Evolutionary conservation across 2,329 filamentous ascomycete species (phyloP), one percentile per base, ranked within the genome.

Genomic region (Apiospora sp.): DNA sequence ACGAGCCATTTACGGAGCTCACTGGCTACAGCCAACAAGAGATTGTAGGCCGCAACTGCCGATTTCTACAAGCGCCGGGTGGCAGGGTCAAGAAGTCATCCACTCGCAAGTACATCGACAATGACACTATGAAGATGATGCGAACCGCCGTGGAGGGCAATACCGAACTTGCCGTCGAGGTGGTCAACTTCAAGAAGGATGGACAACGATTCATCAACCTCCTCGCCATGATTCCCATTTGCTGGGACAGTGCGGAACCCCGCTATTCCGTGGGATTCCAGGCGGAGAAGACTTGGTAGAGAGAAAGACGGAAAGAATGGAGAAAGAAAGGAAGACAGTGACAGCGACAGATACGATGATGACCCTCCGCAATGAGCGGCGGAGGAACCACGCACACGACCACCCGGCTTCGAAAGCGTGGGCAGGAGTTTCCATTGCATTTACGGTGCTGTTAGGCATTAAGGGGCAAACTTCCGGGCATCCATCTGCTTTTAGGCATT

Each of bases 251-350:
- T 1, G 85, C 88, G 19, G 87, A 89, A 14, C 89, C 90, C 74
- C 91, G 91, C 74, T 95, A 93, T 79, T 94, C 92, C 69, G 92
- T 97, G 37, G 94, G 94, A 4, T 95, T 97, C 78, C 91, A 95
- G 80, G 92, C 93, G 41, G 93, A 83, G 71, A 80, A 80, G 73
- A 78, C 77, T 1, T 77, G 75, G 76, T 80, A 70, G 48, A 24
- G 43, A 27, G 37, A 22, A n/a, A 12, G 24, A 48, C n/a, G 8
- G 24, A 22, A 8, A n/a, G 43, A 13, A 30, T 34, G 12, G 30
- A 16, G 24, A 22, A 8, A n/a, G 43, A 13, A 30, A 48, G 12
- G 30, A 34, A 41, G 61, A 34, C 30, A 41, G 43, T 13, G 24
- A 46, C 27, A 44, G 37, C 37, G 24, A 30, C 24, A 30, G 27